Percentiles rank a stretch among this genome's conserved stretches.
phyloP scores from a whole-genome alignment of 257 asterid genomes.

The Primulina huaijiensis region DNA sequence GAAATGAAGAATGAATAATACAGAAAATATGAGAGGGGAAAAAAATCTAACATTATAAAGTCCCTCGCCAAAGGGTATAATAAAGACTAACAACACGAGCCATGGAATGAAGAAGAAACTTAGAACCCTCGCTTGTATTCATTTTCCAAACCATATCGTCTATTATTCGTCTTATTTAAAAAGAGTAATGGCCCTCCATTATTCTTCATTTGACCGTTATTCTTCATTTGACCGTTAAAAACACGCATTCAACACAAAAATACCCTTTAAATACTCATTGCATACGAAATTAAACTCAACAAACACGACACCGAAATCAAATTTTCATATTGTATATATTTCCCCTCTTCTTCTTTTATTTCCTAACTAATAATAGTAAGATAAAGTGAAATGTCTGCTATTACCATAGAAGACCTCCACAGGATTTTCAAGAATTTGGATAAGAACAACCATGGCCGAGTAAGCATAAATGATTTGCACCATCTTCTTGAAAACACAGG shows the following conservation, averaged over 20 bases:
- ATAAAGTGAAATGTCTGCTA: conserved; percentile 30
- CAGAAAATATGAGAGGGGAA: no score
- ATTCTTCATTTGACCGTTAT: conserved; percentile 1
- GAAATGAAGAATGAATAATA: no score
- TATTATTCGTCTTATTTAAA: no score
- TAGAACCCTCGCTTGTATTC: background rate
- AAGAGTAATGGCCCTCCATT: background rate
- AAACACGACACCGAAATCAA: background rate
- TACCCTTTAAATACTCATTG: background rate
- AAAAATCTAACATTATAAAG: no score
- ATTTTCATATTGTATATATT: background rate
- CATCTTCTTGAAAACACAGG: conserved; percentile 40
- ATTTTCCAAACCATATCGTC: background rate
- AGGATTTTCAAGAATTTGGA: conserved; percentile 60
- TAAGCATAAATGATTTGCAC: conserved; percentile 46
- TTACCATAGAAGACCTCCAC: conserved; percentile 42
- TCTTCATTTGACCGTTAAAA: background rate
- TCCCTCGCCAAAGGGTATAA: no score
- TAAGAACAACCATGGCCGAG: conserved; percentile 40
- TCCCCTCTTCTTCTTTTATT: conserved; percentile 9
- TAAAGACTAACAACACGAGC: no score
- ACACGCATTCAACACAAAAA: background rate
- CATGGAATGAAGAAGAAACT: background rate
- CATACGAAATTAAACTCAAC: background rate
- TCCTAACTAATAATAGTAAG: background rate